phyloP scores from a whole-genome alignment of 192 early-diverging fungal species.

The Umbelopsis sp. region DNA sequence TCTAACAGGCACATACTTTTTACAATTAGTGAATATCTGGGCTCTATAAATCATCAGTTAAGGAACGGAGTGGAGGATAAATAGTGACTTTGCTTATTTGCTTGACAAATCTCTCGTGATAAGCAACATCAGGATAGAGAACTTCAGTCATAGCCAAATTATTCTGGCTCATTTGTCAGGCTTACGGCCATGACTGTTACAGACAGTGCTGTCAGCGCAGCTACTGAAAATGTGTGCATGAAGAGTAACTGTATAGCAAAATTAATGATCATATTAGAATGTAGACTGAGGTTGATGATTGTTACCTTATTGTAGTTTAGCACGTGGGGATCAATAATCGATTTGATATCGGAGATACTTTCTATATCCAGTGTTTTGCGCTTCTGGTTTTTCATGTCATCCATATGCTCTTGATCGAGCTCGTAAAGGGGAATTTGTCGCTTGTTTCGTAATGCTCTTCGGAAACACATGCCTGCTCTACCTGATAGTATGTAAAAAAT shows the following conservation, averaged over 20 bases:
- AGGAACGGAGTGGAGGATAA: too few relatives aligned
- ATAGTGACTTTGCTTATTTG: too few relatives aligned
- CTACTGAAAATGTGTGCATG: slow-evolving; percentile 11
- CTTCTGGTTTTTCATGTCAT: slow-evolving; percentile 5
- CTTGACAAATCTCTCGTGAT: too few relatives aligned
- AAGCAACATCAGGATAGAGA: too few relatives aligned
- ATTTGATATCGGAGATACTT: slow-evolving; percentile 15
- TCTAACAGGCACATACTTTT: too few relatives aligned
- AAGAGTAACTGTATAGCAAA: neutral
- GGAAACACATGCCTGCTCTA: slow-evolving; percentile 31
- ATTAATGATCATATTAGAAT: neutral
- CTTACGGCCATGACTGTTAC: slow-evolving; percentile 8
- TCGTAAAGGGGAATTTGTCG: slow-evolving; percentile 32
- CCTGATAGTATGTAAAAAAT: slow-evolving; percentile 29
- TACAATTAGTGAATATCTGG: too few relatives aligned
- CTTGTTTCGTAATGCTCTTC: slow-evolving; percentile 21
- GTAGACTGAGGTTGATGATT: neutral
- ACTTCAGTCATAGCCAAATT: neutral
- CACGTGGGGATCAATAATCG: slow-evolving; percentile 27
- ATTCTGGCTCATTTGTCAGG: slow-evolving; percentile 11
- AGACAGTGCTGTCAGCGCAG: slow-evolving; percentile 11
- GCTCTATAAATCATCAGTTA: too few relatives aligned
- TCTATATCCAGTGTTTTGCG: slow-evolving; percentile 22
- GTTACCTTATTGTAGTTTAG: slow-evolving; percentile 29
- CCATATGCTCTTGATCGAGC: slow-evolving; percentile 16